These are phyloP conservation scores for Xylariaceae sp. DNA, from an alignment of 2,329 filamentous ascomycete species.

Conservation along the genomic window DNA sequence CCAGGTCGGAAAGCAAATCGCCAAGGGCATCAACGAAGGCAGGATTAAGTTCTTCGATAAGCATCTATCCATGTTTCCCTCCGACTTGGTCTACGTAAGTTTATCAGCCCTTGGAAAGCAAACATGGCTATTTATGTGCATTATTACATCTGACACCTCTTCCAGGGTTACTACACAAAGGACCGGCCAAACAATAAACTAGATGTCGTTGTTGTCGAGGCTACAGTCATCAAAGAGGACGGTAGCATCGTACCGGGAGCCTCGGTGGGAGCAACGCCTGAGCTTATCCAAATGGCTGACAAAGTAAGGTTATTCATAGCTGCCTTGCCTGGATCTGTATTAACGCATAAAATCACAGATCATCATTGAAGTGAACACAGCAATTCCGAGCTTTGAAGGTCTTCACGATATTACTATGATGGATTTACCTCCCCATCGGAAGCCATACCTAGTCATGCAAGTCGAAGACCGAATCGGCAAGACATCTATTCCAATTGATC, in stretches of 20 bases:
- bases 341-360: slow-evolving; percentile 52
- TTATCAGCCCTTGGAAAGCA: not conserved
- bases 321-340: not conserved
- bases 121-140: not conserved
- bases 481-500: slow-evolving; percentile 81
- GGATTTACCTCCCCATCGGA: slow-evolving; percentile 79
- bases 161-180: slow-evolving; percentile 80
- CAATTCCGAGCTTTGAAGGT: slow-evolving; percentile 83
- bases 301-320: slow-evolving; percentile 58
- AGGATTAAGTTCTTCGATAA: slow-evolving; percentile 94
- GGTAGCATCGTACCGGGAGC: slow-evolving; percentile 89
- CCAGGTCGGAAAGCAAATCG: slow-evolving; percentile 89
- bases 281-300: slow-evolving; percentile 88
- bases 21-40: slow-evolving; percentile 88
- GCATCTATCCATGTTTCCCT: slow-evolving; percentile 90
- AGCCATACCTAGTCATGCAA: slow-evolving; percentile 84
- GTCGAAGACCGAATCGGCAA: slow-evolving; percentile 88
- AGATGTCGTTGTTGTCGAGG: slow-evolving; percentile 86
- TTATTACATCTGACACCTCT: slow-evolving; percentile 18
- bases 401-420: slow-evolving; percentile 91
- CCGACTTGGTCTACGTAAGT: slow-evolving; percentile 79
- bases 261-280: slow-evolving; percentile 83
- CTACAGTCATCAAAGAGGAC: slow-evolving; percentile 85
- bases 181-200: slow-evolving; percentile 76
- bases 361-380: slow-evolving; percentile 91